These are phyloP conservation scores for Euphorbia lathyris DNA, from an alignment of 345 rosid species.

Conservation along the genomic window DNA sequence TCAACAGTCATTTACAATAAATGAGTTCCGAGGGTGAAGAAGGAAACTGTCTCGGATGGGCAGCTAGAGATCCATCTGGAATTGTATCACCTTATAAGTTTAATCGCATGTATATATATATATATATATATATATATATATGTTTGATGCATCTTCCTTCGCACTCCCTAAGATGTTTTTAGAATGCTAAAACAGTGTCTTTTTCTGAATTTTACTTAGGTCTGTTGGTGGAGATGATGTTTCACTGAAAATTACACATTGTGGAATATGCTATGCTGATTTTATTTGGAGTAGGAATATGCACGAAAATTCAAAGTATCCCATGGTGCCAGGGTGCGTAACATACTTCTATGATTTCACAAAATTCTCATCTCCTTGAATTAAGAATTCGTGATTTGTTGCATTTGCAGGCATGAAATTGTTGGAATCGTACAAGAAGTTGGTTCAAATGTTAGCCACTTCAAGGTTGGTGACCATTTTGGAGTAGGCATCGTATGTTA, in stretches of 20 bases:
- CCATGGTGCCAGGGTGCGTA: slow-evolving; percentile 41
- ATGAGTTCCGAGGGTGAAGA: no score
- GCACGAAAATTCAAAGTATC: no score
- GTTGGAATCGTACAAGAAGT: slow-evolving; percentile 75
- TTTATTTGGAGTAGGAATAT: no score
- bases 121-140: background rate
- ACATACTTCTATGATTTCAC: background rate
- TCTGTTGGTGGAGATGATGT: no score
- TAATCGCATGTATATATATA: no score
- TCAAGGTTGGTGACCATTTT: slow-evolving; percentile 76
- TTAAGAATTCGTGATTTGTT: slow-evolving; percentile 8
- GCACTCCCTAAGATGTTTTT: background rate
- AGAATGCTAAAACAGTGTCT: no score
- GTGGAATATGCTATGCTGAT: no score
- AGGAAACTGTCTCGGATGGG: no score
- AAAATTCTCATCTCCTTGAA: slow-evolving; percentile 12
- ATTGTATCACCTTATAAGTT: no score
- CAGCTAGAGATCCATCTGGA: no score
- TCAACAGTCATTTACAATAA: background rate
- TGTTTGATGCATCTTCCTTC: background rate
- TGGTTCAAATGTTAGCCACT: slow-evolving; percentile 54
- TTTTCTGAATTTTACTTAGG: no score
- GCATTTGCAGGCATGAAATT: slow-evolving; percentile 76
- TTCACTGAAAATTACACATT: no score
- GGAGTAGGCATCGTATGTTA: slow-evolving; percentile 92